phyloP scores from a whole-genome alignment of 371 early-diverging fungal genomes.

The Dipsacomyces acuminosporus region DNA sequence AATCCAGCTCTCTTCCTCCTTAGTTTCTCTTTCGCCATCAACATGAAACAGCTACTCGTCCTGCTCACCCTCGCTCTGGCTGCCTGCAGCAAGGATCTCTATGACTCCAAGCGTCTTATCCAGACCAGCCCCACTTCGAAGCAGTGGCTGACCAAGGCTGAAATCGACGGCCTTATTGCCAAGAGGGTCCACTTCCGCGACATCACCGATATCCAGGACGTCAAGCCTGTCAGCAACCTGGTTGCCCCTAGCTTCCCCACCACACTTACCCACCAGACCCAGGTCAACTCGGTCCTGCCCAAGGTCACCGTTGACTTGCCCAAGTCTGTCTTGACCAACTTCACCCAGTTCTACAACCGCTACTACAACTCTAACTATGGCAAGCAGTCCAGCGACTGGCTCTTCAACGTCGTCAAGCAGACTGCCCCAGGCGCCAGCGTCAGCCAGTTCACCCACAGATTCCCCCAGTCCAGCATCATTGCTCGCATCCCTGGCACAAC shows the following conservation, averaged over 20 bases:
- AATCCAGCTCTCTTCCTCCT: too few species aligned
- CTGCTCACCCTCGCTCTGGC: too few species aligned
- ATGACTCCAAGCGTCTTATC: conserved; percentile 1
- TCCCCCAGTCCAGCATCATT: conserved; percentile 52
- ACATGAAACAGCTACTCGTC: too few species aligned
- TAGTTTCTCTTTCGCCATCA: too few species aligned
- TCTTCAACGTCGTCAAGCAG: conserved; percentile 49
- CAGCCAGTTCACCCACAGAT: conserved; percentile 58
- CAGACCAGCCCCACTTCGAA: background rate
- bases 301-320: conserved; percentile 57
- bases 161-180: conserved; percentile 59
- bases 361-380: conserved; percentile 72
- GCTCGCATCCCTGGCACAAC: conserved; percentile 60
- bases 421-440: conserved; percentile 56
- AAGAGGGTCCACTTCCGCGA: conserved; percentile 68
- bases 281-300: conserved; percentile 52
- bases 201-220: conserved; percentile 62
- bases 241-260: conserved; percentile 12
- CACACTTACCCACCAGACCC: conserved; percentile 10
- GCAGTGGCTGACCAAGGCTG: conserved; percentile 57
- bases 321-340: conserved; percentile 55
- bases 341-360: conserved; percentile 72
- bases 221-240: conserved; percentile 6
- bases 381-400: conserved; percentile 64
- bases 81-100: too few species aligned